phyloP scores from a whole-genome alignment of 495 filamentous ascomycete genomes.

The Daldinia loculata region DNA sequence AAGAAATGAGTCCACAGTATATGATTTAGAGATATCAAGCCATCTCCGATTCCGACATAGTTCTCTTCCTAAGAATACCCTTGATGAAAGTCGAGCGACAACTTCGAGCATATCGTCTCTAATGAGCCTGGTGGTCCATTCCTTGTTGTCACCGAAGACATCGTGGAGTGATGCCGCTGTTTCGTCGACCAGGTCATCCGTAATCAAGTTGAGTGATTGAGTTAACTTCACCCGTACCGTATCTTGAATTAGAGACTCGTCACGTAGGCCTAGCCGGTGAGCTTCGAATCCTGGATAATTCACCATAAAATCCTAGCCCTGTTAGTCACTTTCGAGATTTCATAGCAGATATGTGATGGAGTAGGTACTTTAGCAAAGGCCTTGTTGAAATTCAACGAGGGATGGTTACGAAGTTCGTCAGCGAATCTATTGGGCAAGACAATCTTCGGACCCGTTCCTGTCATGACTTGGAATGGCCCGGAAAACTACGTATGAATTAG shows the following conservation, averaged over 20 bases:
- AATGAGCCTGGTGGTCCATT: constrained; percentile 36
- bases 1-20: constrained; percentile 50
- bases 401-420: constrained; percentile 59
- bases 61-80: constrained; percentile 56
- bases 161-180: constrained; percentile 51
- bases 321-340: constrained; percentile 8
- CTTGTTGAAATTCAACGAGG: constrained; percentile 50
- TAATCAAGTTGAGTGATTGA: constrained; percentile 55
- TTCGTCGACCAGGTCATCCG: constrained; percentile 56
- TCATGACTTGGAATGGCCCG: constrained; percentile 46
- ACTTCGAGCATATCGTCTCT: constrained; percentile 48
- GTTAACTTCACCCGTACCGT: constrained; percentile 58
- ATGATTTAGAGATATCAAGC: constrained; percentile 55
- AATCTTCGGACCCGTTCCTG: constrained; percentile 48
- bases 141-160: constrained; percentile 44
- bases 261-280: constrained; percentile 41
- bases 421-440: constrained; percentile 59
- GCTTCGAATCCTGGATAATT: constrained; percentile 59
- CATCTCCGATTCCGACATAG: constrained; percentile 57
- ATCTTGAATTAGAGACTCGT: constrained; percentile 46
- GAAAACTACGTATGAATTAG: constrained; percentile 37
- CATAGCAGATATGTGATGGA: background rate
- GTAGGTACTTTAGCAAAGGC: constrained; percentile 51
- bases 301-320: constrained; percentile 53
- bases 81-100: constrained; percentile 57